Conservation (phyloP, 1,284 basidiomycete genomes). For the Boletus semigastroideus region DNA sequence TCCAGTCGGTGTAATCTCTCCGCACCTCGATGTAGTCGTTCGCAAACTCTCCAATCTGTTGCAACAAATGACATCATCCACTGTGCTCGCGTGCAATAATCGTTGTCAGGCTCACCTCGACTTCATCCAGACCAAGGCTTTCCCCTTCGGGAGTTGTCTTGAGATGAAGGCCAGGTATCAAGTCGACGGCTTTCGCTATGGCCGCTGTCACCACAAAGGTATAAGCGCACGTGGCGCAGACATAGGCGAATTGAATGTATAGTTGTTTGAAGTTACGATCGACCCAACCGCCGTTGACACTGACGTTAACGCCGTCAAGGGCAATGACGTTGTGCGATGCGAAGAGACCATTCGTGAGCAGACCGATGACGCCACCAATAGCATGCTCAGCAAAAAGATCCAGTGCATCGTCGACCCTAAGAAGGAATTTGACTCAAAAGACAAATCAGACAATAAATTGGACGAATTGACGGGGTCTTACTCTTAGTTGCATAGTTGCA, state of each 20-base stretch:
- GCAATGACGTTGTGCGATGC: slow-evolving; percentile 62
- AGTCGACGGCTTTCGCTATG: slow-evolving; percentile 69
- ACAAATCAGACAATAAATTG: slow-evolving; percentile 5
- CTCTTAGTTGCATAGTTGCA: slow-evolving; percentile 90
- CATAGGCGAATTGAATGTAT: slow-evolving; percentile 83
- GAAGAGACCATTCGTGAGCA: slow-evolving; percentile 80
- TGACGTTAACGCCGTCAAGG: slow-evolving; percentile 76
- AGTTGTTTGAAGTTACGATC: slow-evolving; percentile 72
- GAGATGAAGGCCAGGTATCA: slow-evolving; percentile 77
- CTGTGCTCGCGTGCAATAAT: background rate
- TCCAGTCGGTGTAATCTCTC: slow-evolving; percentile 64
- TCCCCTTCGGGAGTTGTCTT: slow-evolving; percentile 77
- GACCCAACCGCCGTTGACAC: slow-evolving; percentile 70
- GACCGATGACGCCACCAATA: slow-evolving; percentile 84
- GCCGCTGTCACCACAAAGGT: slow-evolving; percentile 68
- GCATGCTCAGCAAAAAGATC: slow-evolving; percentile 93
- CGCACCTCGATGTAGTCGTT: slow-evolving; percentile 76
- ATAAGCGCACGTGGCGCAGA: slow-evolving; percentile 67
- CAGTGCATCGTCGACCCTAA: slow-evolving; percentile 79
- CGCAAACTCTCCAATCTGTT: slow-evolving; percentile 74
- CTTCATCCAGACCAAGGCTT: slow-evolving; percentile 85
- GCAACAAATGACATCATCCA: background rate
- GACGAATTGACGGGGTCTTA: slow-evolving; percentile 39
- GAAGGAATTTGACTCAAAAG: slow-evolving; percentile 58
- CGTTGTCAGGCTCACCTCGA: slow-evolving; percentile 55